Evolutionary conservation across 139 green algal genomes (phyloP).

Genomic region (Micractinium sp.): DNA sequence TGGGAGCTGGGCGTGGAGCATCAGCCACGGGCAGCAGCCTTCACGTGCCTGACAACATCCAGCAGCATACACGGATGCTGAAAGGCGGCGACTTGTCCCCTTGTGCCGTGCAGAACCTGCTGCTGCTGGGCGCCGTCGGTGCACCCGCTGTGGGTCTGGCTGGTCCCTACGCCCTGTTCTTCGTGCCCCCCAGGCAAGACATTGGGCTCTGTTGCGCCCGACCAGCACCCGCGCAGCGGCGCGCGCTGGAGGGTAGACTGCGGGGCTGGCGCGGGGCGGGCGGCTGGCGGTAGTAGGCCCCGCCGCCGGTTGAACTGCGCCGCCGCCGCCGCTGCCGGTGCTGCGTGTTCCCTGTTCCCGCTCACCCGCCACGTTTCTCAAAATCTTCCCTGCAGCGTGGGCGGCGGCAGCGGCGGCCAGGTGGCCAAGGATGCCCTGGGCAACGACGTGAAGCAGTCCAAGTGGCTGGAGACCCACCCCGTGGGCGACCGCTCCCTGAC

Average conservation of each 20-base stretch:
- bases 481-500: conserved; percentile 83
- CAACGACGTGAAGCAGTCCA: conserved; percentile 81
- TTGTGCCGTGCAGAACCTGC: conserved; percentile 69
- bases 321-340: too few relatives aligned
- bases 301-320: neutral
- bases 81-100: neutral
- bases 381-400: conserved; percentile 61
- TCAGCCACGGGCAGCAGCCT: neutral
- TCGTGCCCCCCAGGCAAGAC: conserved; percentile 76
- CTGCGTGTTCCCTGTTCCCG: neutral
- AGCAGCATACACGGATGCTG: neutral
- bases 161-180: conserved; percentile 76
- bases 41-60: neutral
- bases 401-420: conserved; percentile 76
- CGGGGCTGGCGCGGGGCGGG: neutral
- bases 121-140: conserved; percentile 71
- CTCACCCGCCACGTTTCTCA: neutral
- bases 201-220: neutral
- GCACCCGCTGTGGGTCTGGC: conserved; percentile 74
- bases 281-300: neutral
- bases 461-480: conserved; percentile 91
- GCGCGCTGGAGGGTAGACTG: neutral
- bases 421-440: conserved; percentile 96
- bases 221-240: neutral
- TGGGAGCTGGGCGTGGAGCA: neutral